Conservation (phyloP, 176 grass and related monocot species). For the Pharus latifolius region DNA sequence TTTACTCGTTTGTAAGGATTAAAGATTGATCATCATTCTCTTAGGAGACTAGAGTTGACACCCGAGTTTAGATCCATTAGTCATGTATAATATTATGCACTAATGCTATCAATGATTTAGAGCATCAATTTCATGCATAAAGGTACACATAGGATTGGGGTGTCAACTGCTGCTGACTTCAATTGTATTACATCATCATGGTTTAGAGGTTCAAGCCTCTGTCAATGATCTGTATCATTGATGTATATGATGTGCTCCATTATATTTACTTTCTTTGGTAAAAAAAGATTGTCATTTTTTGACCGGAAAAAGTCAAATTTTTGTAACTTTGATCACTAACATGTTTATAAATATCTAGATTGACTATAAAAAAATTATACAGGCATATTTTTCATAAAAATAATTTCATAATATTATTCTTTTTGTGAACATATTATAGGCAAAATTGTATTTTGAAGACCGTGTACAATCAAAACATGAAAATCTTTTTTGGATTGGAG, state of each 20-base stretch:
- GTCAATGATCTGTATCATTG: background rate
- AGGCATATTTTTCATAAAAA: no score
- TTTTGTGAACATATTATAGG: no score
- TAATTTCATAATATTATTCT: no score
- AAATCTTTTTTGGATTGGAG: no score
- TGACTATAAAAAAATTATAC: no score
- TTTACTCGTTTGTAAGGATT: background rate
- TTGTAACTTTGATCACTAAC: no score
- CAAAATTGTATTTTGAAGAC: no score
- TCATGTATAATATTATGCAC: no score
- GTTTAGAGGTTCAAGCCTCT: background rate
- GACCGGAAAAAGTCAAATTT: no score
- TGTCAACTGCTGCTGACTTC: background rate
- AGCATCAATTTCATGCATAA: background rate
- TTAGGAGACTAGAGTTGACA: background rate
- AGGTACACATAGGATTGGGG: background rate
- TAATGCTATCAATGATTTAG: background rate
- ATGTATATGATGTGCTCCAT: background rate
- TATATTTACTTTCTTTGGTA: background rate
- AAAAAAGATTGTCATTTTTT: no score
- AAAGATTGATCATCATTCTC: background rate
- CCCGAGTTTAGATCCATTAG: background rate
- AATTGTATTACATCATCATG: background rate
- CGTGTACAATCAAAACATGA: no score
- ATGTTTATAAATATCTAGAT: no score